Evolutionary conservation across 225 moss, liverwort and hornwort genomes (phyloP).

Genomic region (Sphagnum contortum): DNA sequence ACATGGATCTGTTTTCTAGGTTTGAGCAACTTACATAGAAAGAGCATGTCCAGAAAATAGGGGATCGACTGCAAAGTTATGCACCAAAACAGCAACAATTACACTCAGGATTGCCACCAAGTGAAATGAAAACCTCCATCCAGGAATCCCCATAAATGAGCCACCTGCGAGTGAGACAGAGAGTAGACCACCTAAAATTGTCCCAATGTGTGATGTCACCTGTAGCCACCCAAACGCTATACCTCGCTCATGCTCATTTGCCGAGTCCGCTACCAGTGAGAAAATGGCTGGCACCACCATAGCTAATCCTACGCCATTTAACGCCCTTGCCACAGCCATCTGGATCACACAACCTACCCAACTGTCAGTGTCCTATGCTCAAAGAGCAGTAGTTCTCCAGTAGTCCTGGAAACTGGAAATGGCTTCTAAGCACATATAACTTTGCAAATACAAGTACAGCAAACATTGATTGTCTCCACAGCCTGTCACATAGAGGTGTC

Average conservation of each 20-base stretch:
- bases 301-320: constrained; percentile 93
- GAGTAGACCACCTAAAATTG: constrained; percentile 63
- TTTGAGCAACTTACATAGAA: constrained; percentile 32
- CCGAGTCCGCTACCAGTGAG: constrained; percentile 89
- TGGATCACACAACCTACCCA: constrained; percentile 13
- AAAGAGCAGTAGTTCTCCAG: no score
- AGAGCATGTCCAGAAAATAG: constrained; percentile 37
- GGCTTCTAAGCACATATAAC: no score
- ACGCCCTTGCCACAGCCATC: constrained; percentile 78
- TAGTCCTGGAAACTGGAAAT: no score
- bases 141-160: constrained; percentile 48
- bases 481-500: no score
- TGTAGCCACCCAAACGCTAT: constrained; percentile 85
- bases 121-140: constrained; percentile 91
- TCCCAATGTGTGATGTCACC: constrained; percentile 66
- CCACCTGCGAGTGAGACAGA: constrained; percentile 61
- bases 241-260: constrained; percentile 61
- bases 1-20: no score
- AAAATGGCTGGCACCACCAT: constrained; percentile 79
- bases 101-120: constrained; percentile 57
- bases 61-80: constrained; percentile 57
- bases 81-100: constrained; percentile 53
- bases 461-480: no score
- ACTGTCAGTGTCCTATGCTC: no score
- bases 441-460: no score